Conservation (phyloP, 2,329 filamentous ascomycete species). For the Fusarium temperatum region DNA sequence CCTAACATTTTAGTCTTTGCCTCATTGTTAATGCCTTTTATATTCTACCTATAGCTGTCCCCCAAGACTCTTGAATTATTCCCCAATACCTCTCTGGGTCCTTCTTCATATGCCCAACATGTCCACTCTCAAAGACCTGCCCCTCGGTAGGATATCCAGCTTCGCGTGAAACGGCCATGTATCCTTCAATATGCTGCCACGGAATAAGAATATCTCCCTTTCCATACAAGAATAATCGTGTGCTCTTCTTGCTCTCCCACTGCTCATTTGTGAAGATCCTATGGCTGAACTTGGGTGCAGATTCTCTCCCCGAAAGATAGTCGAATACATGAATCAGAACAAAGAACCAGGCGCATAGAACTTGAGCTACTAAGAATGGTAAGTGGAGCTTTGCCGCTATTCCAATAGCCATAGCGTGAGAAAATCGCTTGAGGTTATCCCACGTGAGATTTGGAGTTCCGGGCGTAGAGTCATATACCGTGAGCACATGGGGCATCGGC, state of each 20-base stretch:
- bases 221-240: neutral
- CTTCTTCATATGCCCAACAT: slow-evolving; percentile 6
- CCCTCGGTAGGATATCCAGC: neutral
- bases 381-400: neutral
- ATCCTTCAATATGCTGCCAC: neutral
- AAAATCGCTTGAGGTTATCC: slow-evolving; percentile 5
- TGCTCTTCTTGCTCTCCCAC: neutral
- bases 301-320: neutral
- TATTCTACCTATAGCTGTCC: too few relatives aligned
- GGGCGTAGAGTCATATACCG: neutral
- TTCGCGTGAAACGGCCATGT: neutral
- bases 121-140: neutral
- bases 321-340: neutral
- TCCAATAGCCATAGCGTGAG: neutral
- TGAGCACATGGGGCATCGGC: neutral
- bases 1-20: too few relatives aligned
- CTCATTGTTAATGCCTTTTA: too few relatives aligned
- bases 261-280: neutral
- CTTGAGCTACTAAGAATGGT: neutral
- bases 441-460: neutral
- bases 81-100: neutral
- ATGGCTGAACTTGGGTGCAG: neutral
- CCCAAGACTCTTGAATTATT: neutral
- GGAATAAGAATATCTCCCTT: neutral
- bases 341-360: neutral